These are phyloP conservation scores for Erigeron canadensis DNA, from an alignment of 129 eudicot species.

Conservation along the genomic window DNA sequence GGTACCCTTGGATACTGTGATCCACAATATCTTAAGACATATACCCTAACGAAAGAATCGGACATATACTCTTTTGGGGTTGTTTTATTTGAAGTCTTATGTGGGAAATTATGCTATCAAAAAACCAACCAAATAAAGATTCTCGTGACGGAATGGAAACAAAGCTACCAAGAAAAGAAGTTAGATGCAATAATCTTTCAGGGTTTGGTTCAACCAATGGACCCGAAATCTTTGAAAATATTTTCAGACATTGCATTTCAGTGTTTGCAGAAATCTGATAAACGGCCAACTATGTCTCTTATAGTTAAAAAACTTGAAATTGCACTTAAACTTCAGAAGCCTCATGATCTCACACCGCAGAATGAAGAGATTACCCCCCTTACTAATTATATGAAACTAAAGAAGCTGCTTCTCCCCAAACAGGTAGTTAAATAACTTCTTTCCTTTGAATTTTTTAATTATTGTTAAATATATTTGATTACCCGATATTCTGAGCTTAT, in stretches of 20 bases:
- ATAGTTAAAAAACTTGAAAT: not conserved
- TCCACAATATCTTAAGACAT: not conserved
- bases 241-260: not conserved
- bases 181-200: not conserved
- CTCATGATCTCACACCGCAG: not conserved
- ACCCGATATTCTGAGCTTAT: too few species aligned
- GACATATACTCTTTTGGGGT: not conserved
- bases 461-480: too few species aligned
- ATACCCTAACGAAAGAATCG: not conserved
- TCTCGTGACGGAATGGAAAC: not conserved
- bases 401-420: too few species aligned
- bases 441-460: too few species aligned
- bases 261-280: not conserved
- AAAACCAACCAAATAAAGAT: not conserved
- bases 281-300: not conserved
- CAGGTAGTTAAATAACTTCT: too few species aligned
- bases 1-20: not conserved
- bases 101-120: not conserved
- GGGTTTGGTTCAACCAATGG: not conserved
- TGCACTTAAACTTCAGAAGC: not conserved
- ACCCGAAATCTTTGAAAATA: not conserved
- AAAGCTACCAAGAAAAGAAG: not conserved
- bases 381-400: too few species aligned
- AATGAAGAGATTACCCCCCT: not conserved
- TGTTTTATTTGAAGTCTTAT: not conserved